phyloP scores from a whole-genome alignment of 2,329 filamentous ascomycete genomes.

The Knufia petricola region DNA sequence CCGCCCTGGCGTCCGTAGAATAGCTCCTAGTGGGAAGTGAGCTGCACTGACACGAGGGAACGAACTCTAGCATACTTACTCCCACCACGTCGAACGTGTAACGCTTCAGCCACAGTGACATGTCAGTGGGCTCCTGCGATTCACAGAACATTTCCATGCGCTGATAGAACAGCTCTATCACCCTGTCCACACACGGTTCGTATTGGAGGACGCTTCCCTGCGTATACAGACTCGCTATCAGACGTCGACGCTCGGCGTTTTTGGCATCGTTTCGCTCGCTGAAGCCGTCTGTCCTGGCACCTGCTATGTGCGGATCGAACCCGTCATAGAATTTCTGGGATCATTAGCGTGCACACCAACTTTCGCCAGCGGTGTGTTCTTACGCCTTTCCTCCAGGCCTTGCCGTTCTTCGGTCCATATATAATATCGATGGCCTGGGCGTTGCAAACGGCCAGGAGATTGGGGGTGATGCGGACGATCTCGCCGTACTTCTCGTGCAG shows the following conservation, averaged over 20 bases:
- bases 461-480: slow-evolving; percentile 17
- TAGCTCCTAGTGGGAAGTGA: slow-evolving; percentile 10
- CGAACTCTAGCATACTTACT: not conserved
- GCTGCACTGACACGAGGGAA: not conserved
- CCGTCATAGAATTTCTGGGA: slow-evolving; percentile 15
- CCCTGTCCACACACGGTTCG: slow-evolving; percentile 18
- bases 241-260: slow-evolving; percentile 14
- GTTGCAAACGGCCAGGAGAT: slow-evolving; percentile 14
- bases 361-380: not conserved
- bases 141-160: slow-evolving; percentile 10
- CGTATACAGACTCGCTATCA: slow-evolving; percentile 16
- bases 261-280: slow-evolving; percentile 14
- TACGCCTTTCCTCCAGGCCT: not conserved
- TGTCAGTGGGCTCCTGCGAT: slow-evolving; percentile 9
- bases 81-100: slow-evolving; percentile 18
- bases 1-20: slow-evolving; percentile 16
- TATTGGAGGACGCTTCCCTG: slow-evolving; percentile 17
- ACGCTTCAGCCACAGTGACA: slow-evolving; percentile 16
- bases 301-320: slow-evolving; percentile 14
- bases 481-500: slow-evolving; percentile 20
- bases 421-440: slow-evolving; percentile 15
- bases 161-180: slow-evolving; percentile 16
- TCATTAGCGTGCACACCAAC: slow-evolving; percentile 16
- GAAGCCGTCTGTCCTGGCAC: slow-evolving; percentile 12
- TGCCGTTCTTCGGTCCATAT: not conserved